A percentile compares a stretch with the other conserved stretches of the same genome.
phyloP scores from a whole-genome alignment of 2,329 filamentous ascomycete species.

The Mariannaea sp. region DNA sequence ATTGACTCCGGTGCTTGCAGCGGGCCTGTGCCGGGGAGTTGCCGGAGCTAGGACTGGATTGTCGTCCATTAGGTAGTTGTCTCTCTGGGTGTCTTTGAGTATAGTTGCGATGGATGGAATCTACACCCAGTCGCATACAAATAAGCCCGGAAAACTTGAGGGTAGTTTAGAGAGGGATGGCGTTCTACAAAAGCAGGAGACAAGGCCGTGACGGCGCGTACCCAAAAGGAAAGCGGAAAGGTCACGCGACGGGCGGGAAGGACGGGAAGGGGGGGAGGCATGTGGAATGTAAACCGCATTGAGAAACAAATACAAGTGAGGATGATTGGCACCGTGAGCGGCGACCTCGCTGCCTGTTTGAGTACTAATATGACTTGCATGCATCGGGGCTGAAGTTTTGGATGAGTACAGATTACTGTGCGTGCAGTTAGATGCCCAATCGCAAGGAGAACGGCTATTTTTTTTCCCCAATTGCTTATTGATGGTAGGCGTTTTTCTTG shows the following conservation, averaged over 20 bases:
- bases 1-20: conserved; percentile 27
- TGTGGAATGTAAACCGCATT: conserved; percentile 11
- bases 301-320: background rate
- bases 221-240: background rate
- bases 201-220: background rate
- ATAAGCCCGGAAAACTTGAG: conserved; percentile 7
- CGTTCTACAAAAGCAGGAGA: conserved; percentile 10
- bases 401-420: background rate
- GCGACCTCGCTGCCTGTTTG: conserved; percentile 13
- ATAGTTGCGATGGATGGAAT: conserved; percentile 7
- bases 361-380: conserved; percentile 16
- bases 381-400: background rate
- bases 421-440: no score
- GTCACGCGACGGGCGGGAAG: conserved; percentile 21
- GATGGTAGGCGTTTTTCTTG: no score
- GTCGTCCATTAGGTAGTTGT: conserved; percentile 28
- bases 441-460: background rate
- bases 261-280: conserved; percentile 1
- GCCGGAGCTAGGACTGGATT: conserved; percentile 21
- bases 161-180: conserved; percentile 8
- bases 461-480: background rate
- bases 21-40: conserved; percentile 20
- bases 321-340: conserved; percentile 12
- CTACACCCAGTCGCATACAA: conserved; percentile 8
- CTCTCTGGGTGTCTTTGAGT: no score